phyloP scores from a whole-genome alignment of 352 stramenopile genomes.

The Phytophthora tubulina region DNA sequence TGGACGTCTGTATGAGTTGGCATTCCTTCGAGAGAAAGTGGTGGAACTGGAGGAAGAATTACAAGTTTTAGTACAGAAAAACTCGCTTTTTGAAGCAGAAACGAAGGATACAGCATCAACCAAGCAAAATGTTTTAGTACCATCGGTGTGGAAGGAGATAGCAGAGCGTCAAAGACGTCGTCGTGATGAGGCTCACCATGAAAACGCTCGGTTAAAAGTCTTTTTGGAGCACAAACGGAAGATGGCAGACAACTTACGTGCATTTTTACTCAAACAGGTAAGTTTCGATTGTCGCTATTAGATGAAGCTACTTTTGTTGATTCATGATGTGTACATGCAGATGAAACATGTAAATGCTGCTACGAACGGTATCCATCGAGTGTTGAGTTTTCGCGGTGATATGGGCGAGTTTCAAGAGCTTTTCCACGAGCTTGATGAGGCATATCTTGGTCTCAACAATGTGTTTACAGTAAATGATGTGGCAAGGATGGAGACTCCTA shows the following conservation, averaged over 20 bases:
- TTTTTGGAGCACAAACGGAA: conserved; percentile 52
- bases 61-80: conserved; percentile 25
- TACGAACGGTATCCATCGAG: background rate
- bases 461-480: conserved; percentile 32
- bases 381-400: conserved; percentile 5
- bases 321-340: background rate
- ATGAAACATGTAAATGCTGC: background rate
- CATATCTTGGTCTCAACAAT: conserved; percentile 20
- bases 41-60: conserved; percentile 36
- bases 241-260: conserved; percentile 41
- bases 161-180: conserved; percentile 16
- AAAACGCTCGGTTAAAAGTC: conserved; percentile 36
- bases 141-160: conserved; percentile 24
- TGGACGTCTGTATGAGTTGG: conserved; percentile 38
- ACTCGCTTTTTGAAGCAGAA: conserved; percentile 8
- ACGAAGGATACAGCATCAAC: background rate
- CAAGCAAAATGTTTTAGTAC: no score
- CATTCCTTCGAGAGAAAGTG: conserved; percentile 37
- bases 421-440: conserved; percentile 20
- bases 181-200: conserved; percentile 25
- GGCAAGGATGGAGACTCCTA: background rate
- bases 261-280: conserved; percentile 36
- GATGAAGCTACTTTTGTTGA: background rate
- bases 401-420: conserved; percentile 22
- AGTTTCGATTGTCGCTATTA: background rate